These are phyloP conservation scores for Rosellinia necatrix DNA, from an alignment of 2,329 filamentous ascomycete genomes.

Conservation along the genomic window DNA sequence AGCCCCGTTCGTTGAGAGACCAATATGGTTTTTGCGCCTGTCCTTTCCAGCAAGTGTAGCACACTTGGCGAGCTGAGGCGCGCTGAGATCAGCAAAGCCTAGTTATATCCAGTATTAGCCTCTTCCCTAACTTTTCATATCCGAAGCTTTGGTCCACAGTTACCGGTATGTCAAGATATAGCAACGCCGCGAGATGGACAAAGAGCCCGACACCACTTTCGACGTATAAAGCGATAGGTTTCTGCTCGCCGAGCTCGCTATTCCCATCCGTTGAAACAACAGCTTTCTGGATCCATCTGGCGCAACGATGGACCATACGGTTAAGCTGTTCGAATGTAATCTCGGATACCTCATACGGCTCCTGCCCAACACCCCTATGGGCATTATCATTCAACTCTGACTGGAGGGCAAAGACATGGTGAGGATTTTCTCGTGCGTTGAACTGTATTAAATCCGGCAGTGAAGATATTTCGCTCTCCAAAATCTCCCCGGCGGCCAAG, in stretches of 20 bases:
- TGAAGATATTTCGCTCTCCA: slow-evolving; percentile 21
- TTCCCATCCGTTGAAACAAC: not conserved
- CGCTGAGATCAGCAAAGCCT: slow-evolving; percentile 31
- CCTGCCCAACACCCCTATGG: not conserved
- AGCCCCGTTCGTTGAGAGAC: not conserved
- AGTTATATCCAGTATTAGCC: not conserved
- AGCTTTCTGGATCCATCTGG: slow-evolving; percentile 15
- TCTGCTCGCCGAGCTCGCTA: not conserved
- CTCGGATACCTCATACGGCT: slow-evolving; percentile 6
- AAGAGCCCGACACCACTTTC: slow-evolving; percentile 27
- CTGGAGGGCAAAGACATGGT: slow-evolving; percentile 29
- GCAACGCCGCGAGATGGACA: slow-evolving; percentile 23
- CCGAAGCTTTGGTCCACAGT: not conserved
- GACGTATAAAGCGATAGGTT: slow-evolving; percentile 24
- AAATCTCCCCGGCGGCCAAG: not conserved
- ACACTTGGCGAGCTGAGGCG: slow-evolving; percentile 25
- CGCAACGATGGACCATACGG: slow-evolving; percentile 13
- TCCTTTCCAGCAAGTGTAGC: slow-evolving; percentile 14
- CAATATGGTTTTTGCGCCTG: not conserved
- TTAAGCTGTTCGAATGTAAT: slow-evolving; percentile 22
- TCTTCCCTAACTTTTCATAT: not conserved
- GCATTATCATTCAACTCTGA: slow-evolving; percentile 4
- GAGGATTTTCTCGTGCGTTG: slow-evolving; percentile 27
- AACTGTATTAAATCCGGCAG: slow-evolving; percentile 30
- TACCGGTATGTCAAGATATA: slow-evolving; percentile 23